Percentiles rank a stretch among this genome's conserved stretches.
phyloP scores from a whole-genome alignment of 768 basidiomycete genomes.

The Tulasnella sp. region DNA sequence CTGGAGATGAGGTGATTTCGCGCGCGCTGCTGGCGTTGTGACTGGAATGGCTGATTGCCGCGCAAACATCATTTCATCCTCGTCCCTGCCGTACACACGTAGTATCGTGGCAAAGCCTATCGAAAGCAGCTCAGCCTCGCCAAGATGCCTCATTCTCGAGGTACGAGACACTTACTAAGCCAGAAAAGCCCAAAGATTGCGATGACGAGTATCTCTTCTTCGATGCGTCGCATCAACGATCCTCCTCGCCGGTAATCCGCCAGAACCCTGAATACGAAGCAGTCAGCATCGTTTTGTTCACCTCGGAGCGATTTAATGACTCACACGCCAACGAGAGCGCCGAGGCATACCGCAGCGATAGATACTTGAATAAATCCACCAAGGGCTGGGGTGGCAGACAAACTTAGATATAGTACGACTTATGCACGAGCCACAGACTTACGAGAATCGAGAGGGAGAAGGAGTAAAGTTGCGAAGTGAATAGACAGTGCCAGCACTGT shows the following conservation, averaged over 20 bases:
- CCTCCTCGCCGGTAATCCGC: constrained; percentile 14
- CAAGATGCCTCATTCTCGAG: background rate
- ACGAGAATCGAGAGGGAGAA: constrained; percentile 9
- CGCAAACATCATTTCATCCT: too few relatives aligned
- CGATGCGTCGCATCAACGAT: constrained; percentile 3
- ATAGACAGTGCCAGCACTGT: constrained; percentile 12
- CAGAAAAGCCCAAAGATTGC: constrained; percentile 12
- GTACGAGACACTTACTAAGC: constrained; percentile 6
- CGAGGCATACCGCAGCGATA: constrained; percentile 5
- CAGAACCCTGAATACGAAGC: background rate
- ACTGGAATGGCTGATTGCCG: background rate
- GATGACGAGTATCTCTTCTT: constrained; percentile 13
- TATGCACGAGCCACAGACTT: background rate
- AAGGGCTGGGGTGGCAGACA: background rate
- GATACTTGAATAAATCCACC: constrained; percentile 8
- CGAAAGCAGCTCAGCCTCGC: background rate
- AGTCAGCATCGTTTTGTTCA: background rate
- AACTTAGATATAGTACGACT: background rate
- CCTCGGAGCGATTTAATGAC: background rate
- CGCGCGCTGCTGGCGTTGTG: background rate
- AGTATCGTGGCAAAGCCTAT: constrained; percentile 13
- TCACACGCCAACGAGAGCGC: constrained; percentile 9
- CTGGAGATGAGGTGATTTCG: background rate
- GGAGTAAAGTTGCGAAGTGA: constrained; percentile 9
- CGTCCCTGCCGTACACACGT: constrained; percentile 1